Conservation (phyloP, 1,139 yeast genomes). For the Zhuliangozyma parablackwelliae region DNA sequence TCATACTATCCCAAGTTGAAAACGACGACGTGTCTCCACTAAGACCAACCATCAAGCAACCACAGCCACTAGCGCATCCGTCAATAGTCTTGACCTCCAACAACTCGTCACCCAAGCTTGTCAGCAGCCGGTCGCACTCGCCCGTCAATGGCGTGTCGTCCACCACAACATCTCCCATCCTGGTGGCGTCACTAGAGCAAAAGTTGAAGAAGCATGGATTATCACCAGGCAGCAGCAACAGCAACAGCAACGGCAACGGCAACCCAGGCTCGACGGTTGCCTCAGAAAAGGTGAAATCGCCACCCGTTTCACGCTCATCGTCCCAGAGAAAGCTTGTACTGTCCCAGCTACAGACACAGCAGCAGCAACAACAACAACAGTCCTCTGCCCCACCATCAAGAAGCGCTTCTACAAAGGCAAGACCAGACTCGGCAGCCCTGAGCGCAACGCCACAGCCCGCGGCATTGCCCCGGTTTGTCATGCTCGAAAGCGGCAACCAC, state of each 20-base stretch:
- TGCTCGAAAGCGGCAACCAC: conserved; percentile 66
- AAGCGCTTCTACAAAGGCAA: conserved; percentile 3
- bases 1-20: conserved; percentile 14
- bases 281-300: conserved; percentile 5
- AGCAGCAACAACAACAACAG: neutral
- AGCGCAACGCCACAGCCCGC: conserved; percentile 1
- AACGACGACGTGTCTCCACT: conserved; percentile 19
- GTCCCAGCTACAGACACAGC: neutral
- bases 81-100: conserved; percentile 3
- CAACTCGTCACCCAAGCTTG: conserved; percentile 13
- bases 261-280: conserved; percentile 1
- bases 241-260: neutral
- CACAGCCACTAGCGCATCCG: conserved; percentile 8
- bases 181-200: conserved; percentile 11
- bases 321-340: neutral
- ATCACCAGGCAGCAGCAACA: conserved; percentile 1
- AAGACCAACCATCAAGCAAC: conserved; percentile 10
- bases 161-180: conserved; percentile 13
- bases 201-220: conserved; percentile 5
- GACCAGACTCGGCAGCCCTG: conserved; percentile 4
- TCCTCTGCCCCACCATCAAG: conserved; percentile 5
- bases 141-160: conserved; percentile 9
- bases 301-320: conserved; percentile 8
- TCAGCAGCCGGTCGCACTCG: conserved; percentile 11
- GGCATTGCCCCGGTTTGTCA: conserved; percentile 42